Percentiles rank a stretch among this genome's conserved stretches.
These are phyloP conservation scores for Rutstroemia sp. DNA, from an alignment of 2,329 filamentous ascomycete genomes.

Conservation along the genomic window DNA sequence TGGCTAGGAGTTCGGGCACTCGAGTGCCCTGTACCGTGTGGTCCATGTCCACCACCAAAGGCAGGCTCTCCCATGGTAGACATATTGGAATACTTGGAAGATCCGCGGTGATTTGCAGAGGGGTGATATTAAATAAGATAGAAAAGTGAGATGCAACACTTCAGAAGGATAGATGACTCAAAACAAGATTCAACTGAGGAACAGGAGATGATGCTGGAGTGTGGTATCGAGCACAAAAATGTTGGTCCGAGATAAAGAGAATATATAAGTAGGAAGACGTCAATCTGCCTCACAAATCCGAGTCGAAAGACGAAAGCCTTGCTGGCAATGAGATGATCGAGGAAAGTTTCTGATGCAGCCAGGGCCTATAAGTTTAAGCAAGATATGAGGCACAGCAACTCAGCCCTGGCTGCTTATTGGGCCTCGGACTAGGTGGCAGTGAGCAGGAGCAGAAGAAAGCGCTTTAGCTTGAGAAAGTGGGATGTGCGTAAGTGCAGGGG, in stretches of 20 bases:
- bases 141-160: background rate
- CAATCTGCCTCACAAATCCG: conserved; percentile 9
- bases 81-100: conserved; percentile 8
- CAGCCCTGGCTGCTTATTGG: conserved; percentile 15
- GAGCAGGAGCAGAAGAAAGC: conserved; percentile 6
- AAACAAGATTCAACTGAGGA: background rate
- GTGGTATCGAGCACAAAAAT: conserved; percentile 2
- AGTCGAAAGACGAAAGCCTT: conserved; percentile 14
- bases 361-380: conserved; percentile 19
- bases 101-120: background rate
- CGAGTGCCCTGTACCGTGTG: background rate
- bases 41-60: conserved; percentile 2
- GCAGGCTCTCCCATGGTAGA: conserved; percentile 6
- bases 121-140: background rate
- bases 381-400: conserved; percentile 18
- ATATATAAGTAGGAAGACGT: conserved; percentile 10
- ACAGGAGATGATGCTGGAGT: background rate
- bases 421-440: conserved; percentile 16
- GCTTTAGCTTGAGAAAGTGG: conserved; percentile 7
- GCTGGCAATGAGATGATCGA: conserved; percentile 7
- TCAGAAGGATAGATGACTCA: background rate
- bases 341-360: conserved; percentile 11
- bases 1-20: conserved; percentile 7
- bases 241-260: conserved; percentile 11
- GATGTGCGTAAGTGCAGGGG: conserved; percentile 6